phyloP scores from a whole-genome alignment of 495 filamentous ascomycete species.

The Aspergillus nanangensis region DNA sequence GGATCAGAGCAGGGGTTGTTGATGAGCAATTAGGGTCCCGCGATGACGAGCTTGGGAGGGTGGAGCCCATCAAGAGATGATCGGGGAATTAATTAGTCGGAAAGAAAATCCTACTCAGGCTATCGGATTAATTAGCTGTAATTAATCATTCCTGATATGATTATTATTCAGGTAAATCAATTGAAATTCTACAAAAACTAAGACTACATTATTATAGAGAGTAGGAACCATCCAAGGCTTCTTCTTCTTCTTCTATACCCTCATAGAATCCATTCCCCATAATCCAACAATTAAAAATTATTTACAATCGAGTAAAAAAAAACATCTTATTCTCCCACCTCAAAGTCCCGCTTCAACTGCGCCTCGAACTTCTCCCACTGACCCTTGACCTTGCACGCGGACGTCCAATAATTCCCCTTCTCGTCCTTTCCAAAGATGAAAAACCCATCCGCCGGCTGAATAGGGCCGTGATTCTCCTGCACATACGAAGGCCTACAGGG shows the following conservation, averaged over 20 bases:
- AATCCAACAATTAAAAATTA: too few species aligned
- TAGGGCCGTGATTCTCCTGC: conserved; percentile 22
- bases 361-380: conserved; percentile 21
- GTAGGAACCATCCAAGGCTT: too few species aligned
- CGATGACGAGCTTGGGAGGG: conserved; percentile 14
- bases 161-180: too few species aligned
- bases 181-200: too few species aligned
- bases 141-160: too few species aligned
- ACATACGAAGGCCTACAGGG: conserved; percentile 25
- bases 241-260: too few species aligned
- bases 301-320: too few species aligned
- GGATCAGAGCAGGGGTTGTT: not conserved
- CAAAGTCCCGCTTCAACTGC: conserved; percentile 16
- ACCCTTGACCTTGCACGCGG: conserved; percentile 18
- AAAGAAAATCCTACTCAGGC: too few species aligned
- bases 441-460: conserved; percentile 20
- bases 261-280: too few species aligned
- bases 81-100: too few species aligned
- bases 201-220: too few species aligned
- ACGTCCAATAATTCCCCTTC: conserved; percentile 46
- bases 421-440: conserved; percentile 44
- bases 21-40: conserved; percentile 19
- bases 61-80: not conserved
- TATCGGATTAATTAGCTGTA: too few species aligned
- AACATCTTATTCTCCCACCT: not conserved